phyloP scores from a whole-genome alignment of 2,329 filamentous ascomycete genomes.

The Verticillium zaregamsianum region DNA sequence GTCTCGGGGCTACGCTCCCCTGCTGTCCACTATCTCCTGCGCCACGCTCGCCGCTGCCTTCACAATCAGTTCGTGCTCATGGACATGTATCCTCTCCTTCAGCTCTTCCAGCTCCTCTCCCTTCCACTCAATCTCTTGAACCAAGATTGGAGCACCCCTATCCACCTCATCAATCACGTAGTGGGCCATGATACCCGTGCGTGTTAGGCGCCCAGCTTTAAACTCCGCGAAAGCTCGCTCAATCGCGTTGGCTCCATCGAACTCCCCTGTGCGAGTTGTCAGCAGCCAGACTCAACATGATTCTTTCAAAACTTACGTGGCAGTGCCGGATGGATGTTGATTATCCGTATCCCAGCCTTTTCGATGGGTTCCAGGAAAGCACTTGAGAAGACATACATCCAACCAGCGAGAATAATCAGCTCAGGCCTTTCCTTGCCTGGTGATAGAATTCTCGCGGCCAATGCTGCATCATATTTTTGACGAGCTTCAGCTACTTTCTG shows the following conservation, averaged over 20 bases:
- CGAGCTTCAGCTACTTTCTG: slow-evolving; percentile 52
- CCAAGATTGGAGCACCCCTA: slow-evolving; percentile 48
- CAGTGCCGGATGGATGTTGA: slow-evolving; percentile 79
- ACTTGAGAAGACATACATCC: slow-evolving; percentile 77
- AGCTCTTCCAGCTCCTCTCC: slow-evolving; percentile 31
- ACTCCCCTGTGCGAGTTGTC: slow-evolving; percentile 49
- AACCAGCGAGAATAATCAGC: slow-evolving; percentile 77
- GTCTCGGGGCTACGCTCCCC: too few species aligned
- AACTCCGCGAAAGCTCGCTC: slow-evolving; percentile 73
- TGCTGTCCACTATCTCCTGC: too few species aligned
- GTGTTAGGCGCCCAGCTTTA: slow-evolving; percentile 56
- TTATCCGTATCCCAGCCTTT: slow-evolving; percentile 59
- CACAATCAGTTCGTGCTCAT: slow-evolving; percentile 77
- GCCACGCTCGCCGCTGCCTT: slow-evolving; percentile 58
- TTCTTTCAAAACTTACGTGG: slow-evolving; percentile 38
- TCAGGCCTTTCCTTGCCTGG: slow-evolving; percentile 53
- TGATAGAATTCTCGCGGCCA: slow-evolving; percentile 63
- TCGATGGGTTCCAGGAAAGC: slow-evolving; percentile 67
- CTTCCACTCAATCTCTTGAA: background rate
- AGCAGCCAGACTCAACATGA: background rate
- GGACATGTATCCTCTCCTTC: slow-evolving; percentile 67
- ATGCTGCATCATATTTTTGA: slow-evolving; percentile 67
- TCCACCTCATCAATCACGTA: slow-evolving; percentile 80
- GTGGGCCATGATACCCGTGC: slow-evolving; percentile 86
- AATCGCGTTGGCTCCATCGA: slow-evolving; percentile 75